phyloP scores from a whole-genome alignment of 208 protist species.

The Leishmania turanica region DNA sequence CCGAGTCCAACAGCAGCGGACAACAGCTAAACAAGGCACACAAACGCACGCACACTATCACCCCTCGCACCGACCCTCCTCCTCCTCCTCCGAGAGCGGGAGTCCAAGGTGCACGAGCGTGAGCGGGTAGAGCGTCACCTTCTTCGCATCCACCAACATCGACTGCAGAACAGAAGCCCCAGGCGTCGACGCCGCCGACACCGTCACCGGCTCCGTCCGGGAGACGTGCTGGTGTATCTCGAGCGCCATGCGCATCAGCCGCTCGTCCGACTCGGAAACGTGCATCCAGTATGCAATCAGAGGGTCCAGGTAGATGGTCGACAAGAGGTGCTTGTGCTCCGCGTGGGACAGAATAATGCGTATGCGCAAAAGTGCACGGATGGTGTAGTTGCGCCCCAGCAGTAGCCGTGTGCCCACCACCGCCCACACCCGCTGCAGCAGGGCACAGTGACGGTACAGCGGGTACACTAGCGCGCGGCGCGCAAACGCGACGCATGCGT shows the following conservation, averaged over 20 bases:
- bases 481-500: slow-evolving; percentile 80
- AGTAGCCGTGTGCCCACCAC: slow-evolving; percentile 76
- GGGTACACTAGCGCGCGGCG: slow-evolving; percentile 84
- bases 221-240: slow-evolving; percentile 74
- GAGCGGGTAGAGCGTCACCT: slow-evolving; percentile 50
- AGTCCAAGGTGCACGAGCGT: slow-evolving; percentile 55
- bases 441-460: slow-evolving; percentile 78
- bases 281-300: slow-evolving; percentile 82
- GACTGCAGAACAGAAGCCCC: slow-evolving; percentile 8
- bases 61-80: neutral
- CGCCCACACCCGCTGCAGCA: slow-evolving; percentile 75
- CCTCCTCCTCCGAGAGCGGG: slow-evolving; percentile 33
- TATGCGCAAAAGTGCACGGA: slow-evolving; percentile 78
- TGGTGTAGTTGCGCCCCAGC: slow-evolving; percentile 65
- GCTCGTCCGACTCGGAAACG: slow-evolving; percentile 44
- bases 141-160: slow-evolving; percentile 30
- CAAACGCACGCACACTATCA: neutral
- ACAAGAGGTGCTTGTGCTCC: slow-evolving; percentile 82
- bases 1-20: neutral
- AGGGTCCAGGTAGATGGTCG: slow-evolving; percentile 76
- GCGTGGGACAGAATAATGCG: slow-evolving; percentile 74
- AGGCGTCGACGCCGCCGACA: slow-evolving; percentile 19
- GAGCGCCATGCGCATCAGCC: slow-evolving; percentile 50
- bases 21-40: neutral
- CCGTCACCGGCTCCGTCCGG: slow-evolving; percentile 45